Evolutionary conservation across 371 early-diverging fungal species (phyloP).

Genomic region (Mortierella sp.): DNA sequence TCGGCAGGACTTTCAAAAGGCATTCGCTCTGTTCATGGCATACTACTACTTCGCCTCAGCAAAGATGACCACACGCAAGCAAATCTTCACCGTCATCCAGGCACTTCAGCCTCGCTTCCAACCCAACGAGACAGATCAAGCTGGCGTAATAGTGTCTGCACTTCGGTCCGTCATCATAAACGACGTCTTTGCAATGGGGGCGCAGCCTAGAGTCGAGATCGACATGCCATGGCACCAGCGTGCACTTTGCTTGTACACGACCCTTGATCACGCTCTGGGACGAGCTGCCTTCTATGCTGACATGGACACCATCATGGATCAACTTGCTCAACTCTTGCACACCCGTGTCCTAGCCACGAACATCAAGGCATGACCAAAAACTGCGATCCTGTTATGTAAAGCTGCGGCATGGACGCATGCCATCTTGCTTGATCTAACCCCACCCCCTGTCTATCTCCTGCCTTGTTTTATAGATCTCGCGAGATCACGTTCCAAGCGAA

Average conservation of each 20-base stretch:
- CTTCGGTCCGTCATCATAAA: conserved; percentile 44
- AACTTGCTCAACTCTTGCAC: conserved; percentile 37
- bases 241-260: conserved; percentile 48
- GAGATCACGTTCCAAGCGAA: conserved; percentile 32
- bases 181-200: conserved; percentile 22
- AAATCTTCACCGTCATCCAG: conserved; percentile 45
- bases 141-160: conserved; percentile 29
- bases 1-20: conserved; percentile 35
- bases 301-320: conserved; percentile 34
- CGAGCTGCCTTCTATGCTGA: conserved; percentile 42
- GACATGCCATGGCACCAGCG: conserved; percentile 54
- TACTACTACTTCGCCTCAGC: conserved; percentile 37
- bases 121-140: conserved; percentile 28
- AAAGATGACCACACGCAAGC: conserved; percentile 46
- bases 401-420: too few species aligned
- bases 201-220: conserved; percentile 27
- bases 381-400: background rate
- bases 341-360: conserved; percentile 38
- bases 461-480: conserved; percentile 15
- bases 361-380: conserved; percentile 25
- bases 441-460: too few species aligned
- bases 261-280: conserved; percentile 47
- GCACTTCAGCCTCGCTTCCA: conserved; percentile 38
- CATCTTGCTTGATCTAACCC: too few species aligned
- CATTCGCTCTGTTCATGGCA: conserved; percentile 40